Evolutionary conservation across 345 rosid species (phyloP), one percentile per base, ranked within the genome.

Genomic region (Gossypium australe): DNA sequence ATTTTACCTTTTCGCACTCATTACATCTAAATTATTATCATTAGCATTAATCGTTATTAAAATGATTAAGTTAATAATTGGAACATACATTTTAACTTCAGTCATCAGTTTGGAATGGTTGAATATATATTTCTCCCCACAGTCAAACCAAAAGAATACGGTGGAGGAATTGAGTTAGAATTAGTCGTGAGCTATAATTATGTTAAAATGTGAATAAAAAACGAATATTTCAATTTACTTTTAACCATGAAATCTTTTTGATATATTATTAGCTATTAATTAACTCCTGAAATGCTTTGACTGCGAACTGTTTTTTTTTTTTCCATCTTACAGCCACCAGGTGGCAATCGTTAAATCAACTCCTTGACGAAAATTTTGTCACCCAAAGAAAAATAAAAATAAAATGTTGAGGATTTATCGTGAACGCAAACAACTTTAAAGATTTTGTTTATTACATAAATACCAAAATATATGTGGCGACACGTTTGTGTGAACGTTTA

Each of bases 391-490:
- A 48, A 3, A 2, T 0, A 16, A 13, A 55, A 20, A 44, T 7
- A 3, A 14, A 24, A 24, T 9, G 38, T 34, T 34, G 6, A 34
- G 38, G 38, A 7, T 16, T 65, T 65, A 59, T 76, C 62, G 41
- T 49, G 49, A 44, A 29, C 17, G 1, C 41, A 20, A 48, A 38
- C 67, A n/a, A 49, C 24, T 49, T 14, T 61, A 7, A 0, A 2
- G 18, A 48, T 68, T 34, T 34, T 34, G 41, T 34, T 25, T 49
- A 68, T 49, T 49, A 68, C 43, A 48, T 12, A 24, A 1, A 48
- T 0, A 55, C 10, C 58, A 25, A 16, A 3, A 25, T 14, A 72
- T 77, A 85, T 80, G 90, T 85, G 88, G 90, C 88, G 82, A 84
- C 85, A 85, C 86, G 89, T 87, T 78, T 59, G 82, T 73, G 83